These are phyloP conservation scores for Miscanthus lutarioriparius DNA, from an alignment of 176 grass and related monocot species.

Conservation along the genomic window DNA sequence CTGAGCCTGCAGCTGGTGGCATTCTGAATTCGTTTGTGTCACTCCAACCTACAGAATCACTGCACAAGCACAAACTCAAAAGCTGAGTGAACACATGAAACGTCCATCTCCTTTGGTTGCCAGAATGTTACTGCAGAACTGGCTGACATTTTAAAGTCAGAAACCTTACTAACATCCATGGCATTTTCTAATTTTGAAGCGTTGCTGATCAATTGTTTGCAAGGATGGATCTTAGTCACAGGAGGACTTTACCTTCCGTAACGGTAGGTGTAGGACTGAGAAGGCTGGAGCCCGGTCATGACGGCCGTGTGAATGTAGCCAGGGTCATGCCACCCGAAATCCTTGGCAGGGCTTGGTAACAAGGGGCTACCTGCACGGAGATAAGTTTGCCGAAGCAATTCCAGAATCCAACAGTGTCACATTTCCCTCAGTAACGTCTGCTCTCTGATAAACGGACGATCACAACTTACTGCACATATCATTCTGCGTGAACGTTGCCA, in stretches of 20 bases:
- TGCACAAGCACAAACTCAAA: conserved; percentile 13
- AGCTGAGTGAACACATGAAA: neutral
- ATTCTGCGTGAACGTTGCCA: conserved; percentile 59
- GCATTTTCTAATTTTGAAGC: neutral
- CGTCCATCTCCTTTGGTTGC: neutral
- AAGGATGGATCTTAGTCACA: conserved; percentile 7
- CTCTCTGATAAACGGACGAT: neutral
- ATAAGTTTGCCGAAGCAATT: neutral
- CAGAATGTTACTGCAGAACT: neutral
- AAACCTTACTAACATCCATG: neutral
- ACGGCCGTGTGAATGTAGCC: conserved; percentile 74
- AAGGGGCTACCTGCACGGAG: conserved; percentile 12
- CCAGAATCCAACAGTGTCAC: neutral
- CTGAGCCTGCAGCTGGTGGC: conserved; percentile 58
- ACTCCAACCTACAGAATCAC: conserved; percentile 83
- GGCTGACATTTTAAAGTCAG: neutral
- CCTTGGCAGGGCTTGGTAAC: conserved; percentile 68
- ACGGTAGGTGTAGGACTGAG: conserved; percentile 62
- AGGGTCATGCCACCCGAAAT: conserved; percentile 89
- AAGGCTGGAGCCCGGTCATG: conserved; percentile 70
- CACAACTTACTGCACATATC: conserved; percentile 78
- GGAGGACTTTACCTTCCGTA: conserved; percentile 59
- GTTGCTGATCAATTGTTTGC: neutral
- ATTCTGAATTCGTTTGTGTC: conserved; percentile 53
- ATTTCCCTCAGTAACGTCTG: no score